These are phyloP conservation scores for Dipteronia sinensis DNA, from an alignment of 345 rosid genomes.

Conservation along the genomic window DNA sequence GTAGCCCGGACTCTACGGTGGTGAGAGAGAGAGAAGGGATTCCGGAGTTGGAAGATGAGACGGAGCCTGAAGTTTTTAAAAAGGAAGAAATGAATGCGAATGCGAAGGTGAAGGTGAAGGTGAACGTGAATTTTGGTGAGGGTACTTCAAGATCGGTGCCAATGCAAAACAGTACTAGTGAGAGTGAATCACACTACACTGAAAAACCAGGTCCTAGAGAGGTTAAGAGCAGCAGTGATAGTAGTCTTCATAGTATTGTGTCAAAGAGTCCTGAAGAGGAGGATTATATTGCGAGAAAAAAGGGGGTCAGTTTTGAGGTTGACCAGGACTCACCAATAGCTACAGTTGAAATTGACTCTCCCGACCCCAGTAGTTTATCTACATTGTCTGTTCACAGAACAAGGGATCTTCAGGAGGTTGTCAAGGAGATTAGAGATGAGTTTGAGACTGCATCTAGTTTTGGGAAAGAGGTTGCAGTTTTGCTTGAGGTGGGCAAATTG, in stretches of 20 bases:
- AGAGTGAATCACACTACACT: conserved; percentile 19
- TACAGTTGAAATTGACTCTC: conserved; percentile 52
- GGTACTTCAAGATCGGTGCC: conserved; percentile 66
- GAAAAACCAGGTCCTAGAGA: conserved; percentile 38
- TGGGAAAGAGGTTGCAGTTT: conserved; percentile 84
- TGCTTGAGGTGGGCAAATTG: conserved; percentile 88
- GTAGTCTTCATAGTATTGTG: conserved; percentile 47
- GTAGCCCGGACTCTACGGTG: conserved; percentile 87
- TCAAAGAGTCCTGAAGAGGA: conserved; percentile 55
- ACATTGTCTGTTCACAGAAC: conserved; percentile 68
- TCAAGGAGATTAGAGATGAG: conserved; percentile 81
- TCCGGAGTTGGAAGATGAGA: conserved; percentile 95
- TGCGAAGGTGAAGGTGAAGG: conserved; percentile 12
- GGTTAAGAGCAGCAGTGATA: conserved; percentile 30
- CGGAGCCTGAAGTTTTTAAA: conserved; percentile 62
- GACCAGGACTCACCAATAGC: conserved; percentile 41
- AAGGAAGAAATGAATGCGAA: conserved; percentile 31
- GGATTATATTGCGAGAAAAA: conserved; percentile 44
- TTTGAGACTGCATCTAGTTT: conserved; percentile 73
- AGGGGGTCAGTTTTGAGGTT: conserved; percentile 78
- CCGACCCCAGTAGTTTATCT: conserved; percentile 62
- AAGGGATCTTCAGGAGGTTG: conserved; percentile 83
- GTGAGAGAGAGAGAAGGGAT: conserved; percentile 95
- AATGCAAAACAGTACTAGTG: conserved; percentile 21
- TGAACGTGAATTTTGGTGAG: conserved; percentile 43